Conservation (phyloP, 331 rosid genomes). For the Spiraea crenata region DNA sequence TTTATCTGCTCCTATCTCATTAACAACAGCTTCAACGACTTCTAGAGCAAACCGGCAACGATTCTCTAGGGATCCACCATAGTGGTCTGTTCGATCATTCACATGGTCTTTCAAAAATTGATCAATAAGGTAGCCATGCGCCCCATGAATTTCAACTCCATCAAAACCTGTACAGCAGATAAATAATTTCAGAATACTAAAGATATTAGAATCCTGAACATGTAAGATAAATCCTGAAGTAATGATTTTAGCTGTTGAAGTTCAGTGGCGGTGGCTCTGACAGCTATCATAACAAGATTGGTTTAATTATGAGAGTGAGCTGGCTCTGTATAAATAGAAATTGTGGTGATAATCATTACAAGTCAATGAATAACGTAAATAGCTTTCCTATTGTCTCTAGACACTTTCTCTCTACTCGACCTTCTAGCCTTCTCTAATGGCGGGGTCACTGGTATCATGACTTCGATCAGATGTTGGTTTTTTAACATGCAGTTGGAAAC, state of each 20-base stretch:
- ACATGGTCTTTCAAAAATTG: conserved; percentile 69
- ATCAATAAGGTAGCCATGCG: conserved; percentile 67
- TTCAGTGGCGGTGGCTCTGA: too few species aligned
- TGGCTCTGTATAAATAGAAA: too few species aligned
- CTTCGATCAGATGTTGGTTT: background rate
- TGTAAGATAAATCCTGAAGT: too few species aligned
- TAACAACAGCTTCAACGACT: conserved; percentile 51
- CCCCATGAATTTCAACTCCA: conserved; percentile 85
- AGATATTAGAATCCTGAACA: background rate
- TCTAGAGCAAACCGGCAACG: conserved; percentile 59
- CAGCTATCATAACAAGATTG: too few species aligned
- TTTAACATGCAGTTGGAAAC: background rate
- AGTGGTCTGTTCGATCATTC: conserved; percentile 62
- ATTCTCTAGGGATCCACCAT: conserved; percentile 74
- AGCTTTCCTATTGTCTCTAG: too few species aligned
- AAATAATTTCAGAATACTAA: background rate
- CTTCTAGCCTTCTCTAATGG: too few species aligned
- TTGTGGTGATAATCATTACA: too few species aligned
- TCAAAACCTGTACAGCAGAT: conserved; percentile 52
- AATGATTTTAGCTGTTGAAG: background rate
- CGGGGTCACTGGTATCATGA: too few species aligned
- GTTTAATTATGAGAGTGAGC: too few species aligned
- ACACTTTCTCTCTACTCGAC: too few species aligned
- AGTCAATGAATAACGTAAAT: too few species aligned
- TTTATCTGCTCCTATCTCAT: conserved; percentile 59